A percentile compares a stretch with the other conserved stretches of the same genome.
phyloP scores from a whole-genome alignment of 2,329 filamentous ascomycete genomes.

The Scedosporium minutisporum region DNA sequence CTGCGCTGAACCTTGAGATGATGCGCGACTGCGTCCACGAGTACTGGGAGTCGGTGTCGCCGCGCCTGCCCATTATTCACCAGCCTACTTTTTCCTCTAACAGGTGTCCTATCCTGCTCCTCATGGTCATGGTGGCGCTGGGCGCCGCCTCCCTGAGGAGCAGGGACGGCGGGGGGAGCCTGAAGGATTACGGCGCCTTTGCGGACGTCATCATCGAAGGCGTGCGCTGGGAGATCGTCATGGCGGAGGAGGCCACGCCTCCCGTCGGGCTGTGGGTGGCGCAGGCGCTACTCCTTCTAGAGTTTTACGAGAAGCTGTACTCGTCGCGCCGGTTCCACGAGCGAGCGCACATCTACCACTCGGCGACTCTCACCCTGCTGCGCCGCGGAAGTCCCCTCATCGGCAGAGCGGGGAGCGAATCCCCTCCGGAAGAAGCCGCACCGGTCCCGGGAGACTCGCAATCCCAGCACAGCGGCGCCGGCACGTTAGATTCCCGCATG shows the following conservation, averaged over 20 bases:
- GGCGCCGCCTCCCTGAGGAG: conserved; percentile 72
- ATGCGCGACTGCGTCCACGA: conserved; percentile 78
- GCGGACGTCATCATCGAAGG: conserved; percentile 56
- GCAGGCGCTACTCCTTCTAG: conserved; percentile 71
- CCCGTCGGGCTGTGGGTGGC: conserved; percentile 84
- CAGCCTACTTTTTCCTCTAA: conserved; percentile 77
- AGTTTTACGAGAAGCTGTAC: conserved; percentile 89
- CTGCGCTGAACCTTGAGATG: conserved; percentile 61
- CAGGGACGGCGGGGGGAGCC: conserved; percentile 42
- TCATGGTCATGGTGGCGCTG: conserved; percentile 75
- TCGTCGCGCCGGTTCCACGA: conserved; percentile 76
- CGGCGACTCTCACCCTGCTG: conserved; percentile 75
- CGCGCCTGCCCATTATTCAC: conserved; percentile 79
- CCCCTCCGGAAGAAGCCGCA: conserved; percentile 48
- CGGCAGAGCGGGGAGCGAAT: conserved; percentile 68
- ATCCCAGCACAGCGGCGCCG: background rate
- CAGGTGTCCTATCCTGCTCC: conserved; percentile 64
- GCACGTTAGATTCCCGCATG: conserved; percentile 27
- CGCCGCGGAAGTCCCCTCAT: conserved; percentile 79
- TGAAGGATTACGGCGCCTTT: conserved; percentile 34
- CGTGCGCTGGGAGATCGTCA: conserved; percentile 75
- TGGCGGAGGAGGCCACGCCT: conserved; percentile 69
- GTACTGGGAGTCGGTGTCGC: conserved; percentile 80
- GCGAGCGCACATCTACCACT: conserved; percentile 81
- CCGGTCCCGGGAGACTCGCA: background rate